phyloP scores from a whole-genome alignment of 305 asterid genomes.

The Solanum hybrid region DNA sequence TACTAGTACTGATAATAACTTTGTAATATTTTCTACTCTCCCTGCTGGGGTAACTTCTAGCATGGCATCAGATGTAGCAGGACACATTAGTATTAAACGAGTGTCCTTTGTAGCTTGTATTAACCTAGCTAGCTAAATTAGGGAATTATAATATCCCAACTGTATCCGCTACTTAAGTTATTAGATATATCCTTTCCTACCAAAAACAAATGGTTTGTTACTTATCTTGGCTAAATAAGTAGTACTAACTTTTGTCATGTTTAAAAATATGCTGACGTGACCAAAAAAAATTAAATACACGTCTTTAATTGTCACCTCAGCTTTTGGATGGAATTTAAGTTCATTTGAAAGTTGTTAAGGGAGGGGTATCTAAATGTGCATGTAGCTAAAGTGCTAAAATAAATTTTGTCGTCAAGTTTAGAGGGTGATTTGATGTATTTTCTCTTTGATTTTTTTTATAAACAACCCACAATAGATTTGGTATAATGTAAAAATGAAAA shows the following conservation, averaged over 20 bases:
- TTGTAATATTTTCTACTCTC: background rate
- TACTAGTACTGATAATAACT: too few species aligned
- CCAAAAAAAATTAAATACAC: too few species aligned
- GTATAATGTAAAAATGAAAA: too few species aligned
- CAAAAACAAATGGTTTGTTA: background rate
- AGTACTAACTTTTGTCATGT: background rate
- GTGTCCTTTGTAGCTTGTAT: background rate
- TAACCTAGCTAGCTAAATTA: background rate
- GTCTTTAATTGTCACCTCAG: background rate
- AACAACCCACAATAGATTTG: background rate
- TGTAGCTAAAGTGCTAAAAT: too few species aligned
- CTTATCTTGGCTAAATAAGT: background rate
- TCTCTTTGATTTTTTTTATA: too few species aligned
- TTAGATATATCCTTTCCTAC: too few species aligned
- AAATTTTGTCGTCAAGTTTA: too few species aligned
- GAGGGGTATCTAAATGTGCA: background rate
- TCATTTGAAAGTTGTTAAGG: background rate
- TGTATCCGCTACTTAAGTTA: too few species aligned
- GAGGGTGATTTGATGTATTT: too few species aligned
- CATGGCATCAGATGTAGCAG: background rate
- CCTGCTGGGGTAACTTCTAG: background rate
- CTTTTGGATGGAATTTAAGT: background rate
- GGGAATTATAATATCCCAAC: background rate
- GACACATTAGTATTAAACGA: background rate
- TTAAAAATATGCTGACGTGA: background rate